phyloP scores from a whole-genome alignment of 768 basidiomycete species.

The Glaciozyma martinii region DNA sequence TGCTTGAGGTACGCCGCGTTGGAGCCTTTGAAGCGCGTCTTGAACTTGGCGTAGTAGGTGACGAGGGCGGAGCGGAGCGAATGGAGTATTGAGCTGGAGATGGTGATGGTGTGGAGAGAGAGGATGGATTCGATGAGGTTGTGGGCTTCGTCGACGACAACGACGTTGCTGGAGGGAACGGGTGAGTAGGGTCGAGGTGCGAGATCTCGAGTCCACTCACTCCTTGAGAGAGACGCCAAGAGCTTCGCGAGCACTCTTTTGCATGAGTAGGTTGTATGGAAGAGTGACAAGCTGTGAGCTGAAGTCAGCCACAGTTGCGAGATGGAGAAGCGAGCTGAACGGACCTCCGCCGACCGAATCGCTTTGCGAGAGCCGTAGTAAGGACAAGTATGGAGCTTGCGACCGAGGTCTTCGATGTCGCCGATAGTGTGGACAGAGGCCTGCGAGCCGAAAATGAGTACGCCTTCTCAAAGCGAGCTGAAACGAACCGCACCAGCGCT shows the following conservation, averaged over 20 bases:
- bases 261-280: constrained; percentile 85
- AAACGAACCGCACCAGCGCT: constrained; percentile 59
- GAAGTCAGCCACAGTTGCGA: constrained; percentile 5
- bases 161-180: constrained; percentile 51
- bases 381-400: constrained; percentile 63
- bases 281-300: constrained; percentile 39
- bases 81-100: constrained; percentile 52
- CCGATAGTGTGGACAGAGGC: constrained; percentile 89
- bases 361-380: constrained; percentile 86
- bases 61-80: constrained; percentile 65
- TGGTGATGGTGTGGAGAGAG: constrained; percentile 64
- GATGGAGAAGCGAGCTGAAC: constrained; percentile 18
- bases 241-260: constrained; percentile 69
- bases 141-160: constrained; percentile 94
- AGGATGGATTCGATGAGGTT: constrained; percentile 58
- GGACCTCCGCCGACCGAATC: constrained; percentile 81
- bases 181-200: not conserved
- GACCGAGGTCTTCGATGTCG: constrained; percentile 69
- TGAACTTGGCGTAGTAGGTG: constrained; percentile 67
- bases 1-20: constrained; percentile 76
- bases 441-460: constrained; percentile 41
- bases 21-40: constrained; percentile 57
- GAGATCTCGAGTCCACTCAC: constrained; percentile 44
- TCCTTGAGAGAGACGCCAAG: constrained; percentile 53
- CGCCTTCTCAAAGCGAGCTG: constrained; percentile 66